Evolutionary conservation across 352 stramenopile genomes (phyloP).

Genomic region (Pythium biforme): DNA sequence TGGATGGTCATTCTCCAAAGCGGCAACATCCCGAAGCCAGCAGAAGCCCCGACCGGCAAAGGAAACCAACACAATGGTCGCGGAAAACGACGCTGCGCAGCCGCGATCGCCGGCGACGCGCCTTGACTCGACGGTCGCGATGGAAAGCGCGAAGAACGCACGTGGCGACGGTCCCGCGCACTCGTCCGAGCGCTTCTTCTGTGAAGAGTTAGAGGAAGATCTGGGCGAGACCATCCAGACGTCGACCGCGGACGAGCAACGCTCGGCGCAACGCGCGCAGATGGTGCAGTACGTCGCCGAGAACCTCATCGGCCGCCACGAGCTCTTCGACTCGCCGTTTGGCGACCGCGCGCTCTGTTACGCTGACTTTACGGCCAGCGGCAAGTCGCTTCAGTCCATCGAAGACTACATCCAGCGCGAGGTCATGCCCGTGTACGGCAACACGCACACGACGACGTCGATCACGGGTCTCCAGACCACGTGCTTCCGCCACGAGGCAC

Average conservation of each 20-base stretch:
- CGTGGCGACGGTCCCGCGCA: background rate
- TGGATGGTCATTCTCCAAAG: constrained; percentile 8
- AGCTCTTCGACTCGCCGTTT: constrained; percentile 36
- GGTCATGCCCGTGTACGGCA: constrained; percentile 91
- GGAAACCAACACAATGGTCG: background rate
- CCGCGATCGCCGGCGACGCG: background rate
- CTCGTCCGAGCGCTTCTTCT: constrained; percentile 63
- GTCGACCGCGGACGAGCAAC: constrained; percentile 31
- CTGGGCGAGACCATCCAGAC: constrained; percentile 38
- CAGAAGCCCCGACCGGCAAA: background rate
- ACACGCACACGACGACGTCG: constrained; percentile 91
- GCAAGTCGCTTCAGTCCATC: constrained; percentile 69
- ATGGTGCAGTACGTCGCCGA: constrained; percentile 23
- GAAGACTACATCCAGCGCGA: constrained; percentile 80
- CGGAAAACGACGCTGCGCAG: constrained; percentile 13
- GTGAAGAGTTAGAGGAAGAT: constrained; percentile 78
- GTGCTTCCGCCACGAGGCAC: constrained; percentile 90
- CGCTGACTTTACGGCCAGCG: constrained; percentile 87
- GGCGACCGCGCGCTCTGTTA: constrained; percentile 69
- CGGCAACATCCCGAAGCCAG: background rate
- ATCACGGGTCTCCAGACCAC: constrained; percentile 64
- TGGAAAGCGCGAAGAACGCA: constrained; percentile 3
- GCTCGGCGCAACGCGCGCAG: constrained; percentile 19
- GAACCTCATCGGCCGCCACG: constrained; percentile 27
- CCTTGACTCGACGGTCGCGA: background rate